Evolutionary conservation across 1,139 yeast species (phyloP), one percentile per base, ranked within the genome.

Genomic region (Nadsonia commutata): DNA sequence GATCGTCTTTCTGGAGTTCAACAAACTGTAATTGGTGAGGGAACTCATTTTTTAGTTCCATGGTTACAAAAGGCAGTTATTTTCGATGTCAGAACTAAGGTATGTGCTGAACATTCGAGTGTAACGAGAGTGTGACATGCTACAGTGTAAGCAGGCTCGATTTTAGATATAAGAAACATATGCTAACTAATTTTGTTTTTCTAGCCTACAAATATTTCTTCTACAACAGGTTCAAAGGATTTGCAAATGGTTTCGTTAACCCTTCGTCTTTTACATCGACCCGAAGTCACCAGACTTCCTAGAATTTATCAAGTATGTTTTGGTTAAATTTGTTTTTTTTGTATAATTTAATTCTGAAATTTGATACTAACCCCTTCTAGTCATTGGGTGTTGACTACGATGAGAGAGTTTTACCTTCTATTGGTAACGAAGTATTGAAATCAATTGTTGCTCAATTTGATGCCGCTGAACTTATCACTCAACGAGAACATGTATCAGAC

Each of bases 381-480:
- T 76, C 58, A 41, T 72, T 90, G 51, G 99, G 99, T 45, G 70
- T 80, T 49, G 99, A 90, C 63, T 90, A 93, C 63, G 98, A 90
- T 62, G 97, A 90, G 66, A 78, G 95, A 54, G 95, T 90, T 36
- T 72, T 90, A 57, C 99, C 99, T 37, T 84, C 95, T 13, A 85
- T 90, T 66, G 95, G 90, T 45, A 93, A 90, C 60, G 99, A 93
- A 64, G 98, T 90, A 46, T 74, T 90, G 61, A 90, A 90, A 65
- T 77, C 94, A 2, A 97, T 93, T 44, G 96, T 93, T 48, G 98
- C 98, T n/a, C 98, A 90, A 65, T 90, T 93, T 70, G 93, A 88
- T 62, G 98, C 98, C 4, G 82, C 96, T 17, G 98, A 90, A 65
- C 76, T 90, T 59, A 93, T 90, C 61, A 90, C 97, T 20, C 96